Evolutionary conservation across 1,284 basidiomycete species (phyloP).

Genomic region (Sanghuangporus weigelae): DNA sequence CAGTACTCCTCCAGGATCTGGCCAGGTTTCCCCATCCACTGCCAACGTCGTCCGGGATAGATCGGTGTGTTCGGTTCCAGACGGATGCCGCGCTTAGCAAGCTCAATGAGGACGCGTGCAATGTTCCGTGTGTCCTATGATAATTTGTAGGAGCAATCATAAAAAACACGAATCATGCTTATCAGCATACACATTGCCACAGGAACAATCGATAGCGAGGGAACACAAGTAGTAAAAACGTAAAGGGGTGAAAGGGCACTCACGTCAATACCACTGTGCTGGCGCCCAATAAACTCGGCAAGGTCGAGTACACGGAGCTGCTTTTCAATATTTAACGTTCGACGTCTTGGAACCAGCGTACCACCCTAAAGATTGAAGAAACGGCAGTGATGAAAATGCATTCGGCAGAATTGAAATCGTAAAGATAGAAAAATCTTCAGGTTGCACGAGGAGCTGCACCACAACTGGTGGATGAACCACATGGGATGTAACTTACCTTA

Average conservation of each 20-base stretch:
- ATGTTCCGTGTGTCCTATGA: slow-evolving; percentile 82
- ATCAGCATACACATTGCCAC: slow-evolving; percentile 9
- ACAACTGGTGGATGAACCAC: neutral
- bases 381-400: neutral
- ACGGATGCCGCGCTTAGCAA: slow-evolving; percentile 59
- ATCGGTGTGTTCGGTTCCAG: slow-evolving; percentile 72
- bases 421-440: neutral
- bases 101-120: slow-evolving; percentile 68
- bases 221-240: neutral
- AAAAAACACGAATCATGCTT: neutral
- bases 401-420: neutral
- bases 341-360: slow-evolving; percentile 22
- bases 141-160: neutral
- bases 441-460: neutral
- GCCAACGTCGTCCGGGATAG: slow-evolving; percentile 64
- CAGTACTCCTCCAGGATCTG: slow-evolving; percentile 52
- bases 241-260: slow-evolving; percentile 31
- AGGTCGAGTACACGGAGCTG: slow-evolving; percentile 58
- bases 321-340: slow-evolving; percentile 54
- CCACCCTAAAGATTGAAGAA: neutral
- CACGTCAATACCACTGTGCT: slow-evolving; percentile 86
- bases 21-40: slow-evolving; percentile 76
- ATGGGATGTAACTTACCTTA: slow-evolving; percentile 2
- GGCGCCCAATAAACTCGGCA: slow-evolving; percentile 69
- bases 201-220: slow-evolving; percentile 11